Base-by-base conservation (phyloP, 179 eudicot species). In the Actinidia arguta region DNA sequence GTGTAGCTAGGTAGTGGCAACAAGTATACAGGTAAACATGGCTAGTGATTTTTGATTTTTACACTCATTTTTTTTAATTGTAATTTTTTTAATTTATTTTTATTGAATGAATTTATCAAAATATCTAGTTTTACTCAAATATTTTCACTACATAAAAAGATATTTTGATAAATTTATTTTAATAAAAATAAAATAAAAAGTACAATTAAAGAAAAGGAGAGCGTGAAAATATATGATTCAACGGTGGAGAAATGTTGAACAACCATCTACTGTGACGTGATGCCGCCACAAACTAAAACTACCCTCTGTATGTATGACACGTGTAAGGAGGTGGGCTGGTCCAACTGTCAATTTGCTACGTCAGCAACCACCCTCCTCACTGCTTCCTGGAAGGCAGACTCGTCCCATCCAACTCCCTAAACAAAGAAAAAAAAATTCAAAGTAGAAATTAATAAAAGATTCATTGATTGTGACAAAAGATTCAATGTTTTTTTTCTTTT, bases 351-450 rank as follows among this genome's bases (percentile, higher is more conserved):
- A 20, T 77, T 75, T 50, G 82, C 84, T 83, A 88, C 50, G 82
- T 91, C 91, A 83, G 87, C 88, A 71, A 93, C 85, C 54, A 88
- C 87, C 73, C 94, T 89, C 64, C 58, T 85, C 61, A 89, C 87
- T 54, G 97, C 94, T 91, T 95, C 98, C 59, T 46, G 90, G 91
- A 95, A 91, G 84, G 85, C 80, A 58, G 88, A 77, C 82, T 92
- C 89, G 82, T 93, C 93, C 94, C 95, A 95, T 42, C 91, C 91
- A 70, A 42, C 97, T 90, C 78, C 75, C 62, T 48, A 68, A 17
- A 72, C 11, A n/a, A 56, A n/a, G 48, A 46, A 46, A 73, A 66
- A 50, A n/a, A 52, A 79, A 24, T 17, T 13, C 11, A 79, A 48
- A 4, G 3, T n/a, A n/a, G n/a, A n/a, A n/a, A n/a, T n/a, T n/a